These are phyloP conservation scores for Medicago truncatula DNA, from an alignment of 306 rosid genomes.

Conservation along the genomic window DNA sequence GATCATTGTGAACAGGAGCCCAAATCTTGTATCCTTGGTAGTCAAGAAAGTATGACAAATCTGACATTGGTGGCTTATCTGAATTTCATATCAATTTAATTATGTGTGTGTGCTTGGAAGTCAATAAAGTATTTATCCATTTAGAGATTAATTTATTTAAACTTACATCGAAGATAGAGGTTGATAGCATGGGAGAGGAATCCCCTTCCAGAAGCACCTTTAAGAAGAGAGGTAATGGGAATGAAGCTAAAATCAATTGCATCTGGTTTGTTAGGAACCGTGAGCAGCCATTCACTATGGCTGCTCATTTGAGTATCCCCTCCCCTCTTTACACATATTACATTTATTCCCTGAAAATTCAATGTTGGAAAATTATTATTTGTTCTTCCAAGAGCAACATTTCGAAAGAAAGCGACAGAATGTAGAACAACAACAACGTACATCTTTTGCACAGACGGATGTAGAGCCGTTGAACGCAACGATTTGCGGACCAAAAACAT, in stretches of 20 bases:
- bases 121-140: constrained; percentile 60
- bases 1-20: constrained; percentile 89
- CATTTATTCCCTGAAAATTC: constrained; percentile 64
- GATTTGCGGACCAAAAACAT: constrained; percentile 64
- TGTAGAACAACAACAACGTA: constrained; percentile 49
- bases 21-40: constrained; percentile 80
- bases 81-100: constrained; percentile 30
- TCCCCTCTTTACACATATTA: constrained; percentile 76
- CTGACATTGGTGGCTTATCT: constrained; percentile 88
- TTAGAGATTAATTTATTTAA: not conserved
- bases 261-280: constrained; percentile 72
- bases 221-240: constrained; percentile 89
- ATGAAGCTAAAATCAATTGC: constrained; percentile 68
- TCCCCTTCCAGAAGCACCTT: constrained; percentile 79
- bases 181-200: constrained; percentile 89
- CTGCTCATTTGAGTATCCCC: constrained; percentile 62
- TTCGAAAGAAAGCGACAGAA: no score
- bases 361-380: not conserved
- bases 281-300: constrained; percentile 87
- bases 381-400: not conserved
- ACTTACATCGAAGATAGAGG: constrained; percentile 90
- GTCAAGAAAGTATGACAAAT: constrained; percentile 83
- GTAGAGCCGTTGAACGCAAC: constrained; percentile 59
- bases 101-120: constrained; percentile 53
- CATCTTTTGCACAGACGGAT: constrained; percentile 70